Percentiles rank a stretch among this genome's conserved stretches.
These are phyloP conservation scores for Talaromyces sp. DNA, from an alignment of 2,329 filamentous ascomycete species.

Conservation along the genomic window DNA sequence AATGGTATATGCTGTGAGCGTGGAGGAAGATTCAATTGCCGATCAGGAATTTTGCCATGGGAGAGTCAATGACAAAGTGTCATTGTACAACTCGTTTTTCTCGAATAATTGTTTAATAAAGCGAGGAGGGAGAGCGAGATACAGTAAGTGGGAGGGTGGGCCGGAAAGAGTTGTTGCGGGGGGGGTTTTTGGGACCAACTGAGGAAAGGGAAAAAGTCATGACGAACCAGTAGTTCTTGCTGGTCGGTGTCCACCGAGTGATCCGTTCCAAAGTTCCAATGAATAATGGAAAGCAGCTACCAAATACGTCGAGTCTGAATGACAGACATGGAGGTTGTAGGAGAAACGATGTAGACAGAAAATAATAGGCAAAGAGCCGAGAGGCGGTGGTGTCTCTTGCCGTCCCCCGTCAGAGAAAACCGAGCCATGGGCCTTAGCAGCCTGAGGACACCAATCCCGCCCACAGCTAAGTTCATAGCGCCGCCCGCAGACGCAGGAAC, in stretches of 20 bases:
- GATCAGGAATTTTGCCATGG: neutral
- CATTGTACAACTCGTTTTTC: neutral
- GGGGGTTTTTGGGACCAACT: neutral
- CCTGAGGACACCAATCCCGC: neutral
- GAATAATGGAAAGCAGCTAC: neutral
- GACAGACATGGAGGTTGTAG: neutral
- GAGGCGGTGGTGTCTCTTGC: constrained; percentile 1
- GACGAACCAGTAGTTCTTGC: constrained; percentile 5
- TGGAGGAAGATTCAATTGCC: neutral
- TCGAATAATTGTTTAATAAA: neutral
- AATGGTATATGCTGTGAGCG: neutral
- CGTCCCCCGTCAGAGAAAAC: neutral
- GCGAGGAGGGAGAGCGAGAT: neutral
- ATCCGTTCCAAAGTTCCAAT: neutral
- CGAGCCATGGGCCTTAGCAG: neutral
- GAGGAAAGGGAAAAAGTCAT: constrained; percentile 1
- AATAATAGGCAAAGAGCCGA: neutral
- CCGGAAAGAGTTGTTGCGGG: constrained; percentile 12
- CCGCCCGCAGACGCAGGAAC: neutral
- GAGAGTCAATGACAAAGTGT: neutral
- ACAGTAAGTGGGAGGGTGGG: constrained; percentile 8
- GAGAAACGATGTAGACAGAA: neutral
- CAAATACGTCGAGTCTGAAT: neutral
- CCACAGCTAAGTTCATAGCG: neutral
- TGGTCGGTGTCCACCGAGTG: neutral